These are phyloP conservation scores for Colletotrichum sp. DNA, from an alignment of 2,329 filamentous ascomycete species.

Conservation along the genomic window DNA sequence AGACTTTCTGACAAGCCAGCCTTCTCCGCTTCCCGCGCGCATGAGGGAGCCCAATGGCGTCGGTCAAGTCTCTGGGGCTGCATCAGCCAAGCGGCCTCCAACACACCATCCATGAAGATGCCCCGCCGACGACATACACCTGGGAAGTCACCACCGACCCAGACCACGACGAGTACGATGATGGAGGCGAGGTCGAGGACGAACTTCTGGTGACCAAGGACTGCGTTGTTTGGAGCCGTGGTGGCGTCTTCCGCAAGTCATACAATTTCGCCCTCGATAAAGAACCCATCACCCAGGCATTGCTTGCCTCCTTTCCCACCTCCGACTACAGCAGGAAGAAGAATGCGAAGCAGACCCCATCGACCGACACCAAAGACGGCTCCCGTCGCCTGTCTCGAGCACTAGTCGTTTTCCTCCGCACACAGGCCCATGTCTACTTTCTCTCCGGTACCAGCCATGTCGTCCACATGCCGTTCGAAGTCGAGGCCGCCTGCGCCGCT, in stretches of 20 bases:
- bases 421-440: constrained; percentile 93
- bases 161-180: constrained; percentile 32
- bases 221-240: constrained; percentile 88
- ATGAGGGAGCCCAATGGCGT: constrained; percentile 69
- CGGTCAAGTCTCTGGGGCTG: constrained; percentile 87
- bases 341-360: constrained; percentile 4
- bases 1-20: neutral
- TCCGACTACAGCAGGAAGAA: constrained; percentile 42
- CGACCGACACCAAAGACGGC: constrained; percentile 8
- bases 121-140: constrained; percentile 68
- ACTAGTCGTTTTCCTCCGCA: constrained; percentile 88
- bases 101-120: constrained; percentile 83
- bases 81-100: constrained; percentile 85
- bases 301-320: constrained; percentile 81
- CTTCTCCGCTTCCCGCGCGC: neutral
- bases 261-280: constrained; percentile 89
- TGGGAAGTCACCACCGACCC: constrained; percentile 69
- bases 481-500: constrained; percentile 84
- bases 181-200: constrained; percentile 63
- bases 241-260: constrained; percentile 81
- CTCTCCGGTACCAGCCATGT: constrained; percentile 87
- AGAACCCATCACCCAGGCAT: constrained; percentile 82
- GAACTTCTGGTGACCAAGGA: constrained; percentile 79
- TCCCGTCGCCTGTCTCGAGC: constrained; percentile 60
- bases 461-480: constrained; percentile 92